These are phyloP conservation scores for Leishmania major DNA, from an alignment of 208 protist genomes.

Conservation along the genomic window DNA sequence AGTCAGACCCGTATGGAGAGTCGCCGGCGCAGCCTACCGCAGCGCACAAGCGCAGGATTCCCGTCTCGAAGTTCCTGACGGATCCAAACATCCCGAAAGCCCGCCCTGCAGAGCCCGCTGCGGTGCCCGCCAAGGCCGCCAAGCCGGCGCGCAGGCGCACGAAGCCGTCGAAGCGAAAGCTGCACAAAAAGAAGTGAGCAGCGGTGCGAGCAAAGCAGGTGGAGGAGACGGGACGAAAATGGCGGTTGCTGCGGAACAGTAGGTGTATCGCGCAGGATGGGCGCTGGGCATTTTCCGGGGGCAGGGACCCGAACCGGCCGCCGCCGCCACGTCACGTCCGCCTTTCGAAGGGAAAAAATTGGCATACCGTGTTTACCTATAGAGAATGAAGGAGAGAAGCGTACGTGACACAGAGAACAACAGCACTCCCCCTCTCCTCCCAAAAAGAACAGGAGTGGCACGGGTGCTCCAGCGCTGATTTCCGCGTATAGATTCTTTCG, in stretches of 20 bases:
- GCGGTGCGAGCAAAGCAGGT: no score
- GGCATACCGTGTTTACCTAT: no score
- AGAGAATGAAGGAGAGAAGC: no score
- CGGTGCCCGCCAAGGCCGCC: conserved; percentile 9
- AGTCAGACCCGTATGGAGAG: not conserved
- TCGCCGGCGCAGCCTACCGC: not conserved
- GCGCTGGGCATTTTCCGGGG: not conserved
- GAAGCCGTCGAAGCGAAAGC: conserved; percentile 26
- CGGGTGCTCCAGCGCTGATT: not conserved
- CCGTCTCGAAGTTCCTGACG: conserved; percentile 35
- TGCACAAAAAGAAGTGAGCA: conserved; percentile 23
- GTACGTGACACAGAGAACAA: no score
- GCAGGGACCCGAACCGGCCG: not conserved
- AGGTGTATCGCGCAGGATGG: not conserved
- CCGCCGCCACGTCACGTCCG: not conserved
- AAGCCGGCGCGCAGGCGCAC: conserved; percentile 21
- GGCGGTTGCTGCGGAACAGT: not conserved
- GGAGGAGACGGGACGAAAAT: no score
- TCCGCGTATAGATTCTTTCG: not conserved
- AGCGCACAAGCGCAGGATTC: conserved; percentile 20
- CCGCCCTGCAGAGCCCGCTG: not conserved
- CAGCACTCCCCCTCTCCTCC: no score
- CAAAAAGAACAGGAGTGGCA: no score
- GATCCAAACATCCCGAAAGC: conserved; percentile 13
- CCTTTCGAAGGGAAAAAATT: no score